Conservation (phyloP, 116 monocot species). For the Zostera marina region DNA sequence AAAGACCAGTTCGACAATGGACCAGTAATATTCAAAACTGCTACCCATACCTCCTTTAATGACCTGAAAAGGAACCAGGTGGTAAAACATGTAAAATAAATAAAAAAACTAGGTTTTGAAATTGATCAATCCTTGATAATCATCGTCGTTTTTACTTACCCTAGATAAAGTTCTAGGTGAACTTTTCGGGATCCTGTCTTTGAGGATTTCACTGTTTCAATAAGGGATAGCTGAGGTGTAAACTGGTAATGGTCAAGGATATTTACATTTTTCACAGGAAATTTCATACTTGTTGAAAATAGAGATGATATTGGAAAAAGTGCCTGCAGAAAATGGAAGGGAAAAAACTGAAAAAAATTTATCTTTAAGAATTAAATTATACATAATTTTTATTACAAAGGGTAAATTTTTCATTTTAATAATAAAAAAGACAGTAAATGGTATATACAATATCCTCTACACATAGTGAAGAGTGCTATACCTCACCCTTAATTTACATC, state of each 20-base stretch:
- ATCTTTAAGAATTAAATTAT: neutral
- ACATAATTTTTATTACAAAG: no score
- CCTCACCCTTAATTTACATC: no score
- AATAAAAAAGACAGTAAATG: no score
- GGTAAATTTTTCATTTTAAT: no score
- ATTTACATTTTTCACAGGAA: slow-evolving; percentile 37
- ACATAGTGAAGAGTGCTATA: no score
- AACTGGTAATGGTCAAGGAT: slow-evolving; percentile 35
- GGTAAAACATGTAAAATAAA: neutral
- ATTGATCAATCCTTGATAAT: no score
- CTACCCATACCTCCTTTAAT: slow-evolving; percentile 59
- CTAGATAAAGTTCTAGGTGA: slow-evolving; percentile 58
- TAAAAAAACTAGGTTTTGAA: neutral
- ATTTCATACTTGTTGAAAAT: slow-evolving; percentile 68
- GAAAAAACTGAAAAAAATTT: neutral
- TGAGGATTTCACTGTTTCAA: slow-evolving; percentile 12
- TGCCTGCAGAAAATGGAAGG: slow-evolving; percentile 33
- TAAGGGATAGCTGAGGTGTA: slow-evolving; percentile 36
- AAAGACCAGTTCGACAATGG: slow-evolving; percentile 94
- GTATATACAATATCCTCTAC: no score
- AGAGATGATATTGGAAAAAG: slow-evolving; percentile 63
- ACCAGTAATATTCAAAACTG: slow-evolving; percentile 88
- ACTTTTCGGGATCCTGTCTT: slow-evolving; percentile 30
- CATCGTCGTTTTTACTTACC: slow-evolving; percentile 20
- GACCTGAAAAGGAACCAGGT: slow-evolving; percentile 27